Evolutionary conservation across 495 filamentous ascomycete species (phyloP).

Genomic region (Aspergillus conjunctus): DNA sequence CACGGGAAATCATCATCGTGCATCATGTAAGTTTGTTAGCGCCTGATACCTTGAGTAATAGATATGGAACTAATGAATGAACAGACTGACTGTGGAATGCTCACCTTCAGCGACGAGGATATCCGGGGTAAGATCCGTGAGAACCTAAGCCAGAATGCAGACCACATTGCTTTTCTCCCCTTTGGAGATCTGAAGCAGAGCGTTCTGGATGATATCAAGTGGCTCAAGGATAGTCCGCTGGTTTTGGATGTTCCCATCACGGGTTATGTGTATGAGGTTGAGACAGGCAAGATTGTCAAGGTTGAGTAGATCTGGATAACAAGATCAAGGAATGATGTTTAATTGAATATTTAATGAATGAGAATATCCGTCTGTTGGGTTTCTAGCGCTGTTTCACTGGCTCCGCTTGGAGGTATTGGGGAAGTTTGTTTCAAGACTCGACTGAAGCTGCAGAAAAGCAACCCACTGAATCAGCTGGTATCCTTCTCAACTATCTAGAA

Average conservation of each 20-base stretch:
- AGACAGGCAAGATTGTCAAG: slow-evolving; percentile 69
- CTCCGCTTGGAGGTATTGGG: too few species aligned
- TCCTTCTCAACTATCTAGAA: too few species aligned
- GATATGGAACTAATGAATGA: background rate
- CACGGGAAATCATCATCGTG: slow-evolving; percentile 71
- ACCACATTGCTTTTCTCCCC: slow-evolving; percentile 59
- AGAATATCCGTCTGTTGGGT: too few species aligned
- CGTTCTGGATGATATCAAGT: slow-evolving; percentile 66
- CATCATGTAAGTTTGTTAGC: slow-evolving; percentile 58
- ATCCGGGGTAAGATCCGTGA: slow-evolving; percentile 58
- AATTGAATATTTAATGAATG: background rate
- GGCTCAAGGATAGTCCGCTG: slow-evolving; percentile 59
- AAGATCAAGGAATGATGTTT: background rate
- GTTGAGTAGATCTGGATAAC: slow-evolving; percentile 33
- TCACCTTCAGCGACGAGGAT: slow-evolving; percentile 72
- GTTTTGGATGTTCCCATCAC: slow-evolving; percentile 63
- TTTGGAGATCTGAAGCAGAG: slow-evolving; percentile 65
- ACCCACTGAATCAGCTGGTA: too few species aligned
- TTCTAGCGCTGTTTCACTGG: too few species aligned
- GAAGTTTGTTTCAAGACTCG: too few species aligned
- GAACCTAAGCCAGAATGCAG: slow-evolving; percentile 56
- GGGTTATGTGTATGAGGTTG: slow-evolving; percentile 81
- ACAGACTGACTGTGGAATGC: slow-evolving; percentile 72
- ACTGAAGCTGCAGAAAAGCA: too few species aligned
- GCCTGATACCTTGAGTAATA: background rate